These are phyloP conservation scores for Candida koratica DNA, from an alignment of 805 yeast species.

Conservation along the genomic window DNA sequence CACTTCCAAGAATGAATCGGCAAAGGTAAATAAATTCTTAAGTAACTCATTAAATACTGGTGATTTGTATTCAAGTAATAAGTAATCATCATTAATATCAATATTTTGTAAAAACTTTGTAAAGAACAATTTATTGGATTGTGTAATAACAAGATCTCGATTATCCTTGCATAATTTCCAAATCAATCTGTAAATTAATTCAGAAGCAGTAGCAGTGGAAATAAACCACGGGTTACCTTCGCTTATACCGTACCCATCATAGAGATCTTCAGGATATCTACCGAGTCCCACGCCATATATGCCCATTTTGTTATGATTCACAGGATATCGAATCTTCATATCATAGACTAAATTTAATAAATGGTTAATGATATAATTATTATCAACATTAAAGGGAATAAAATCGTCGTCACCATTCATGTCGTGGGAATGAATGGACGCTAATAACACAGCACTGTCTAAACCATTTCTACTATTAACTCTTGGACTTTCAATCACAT, in stretches of 20 bases:
- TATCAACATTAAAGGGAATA: slow-evolving; percentile 62
- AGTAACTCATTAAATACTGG: slow-evolving; percentile 46
- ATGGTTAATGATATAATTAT: slow-evolving; percentile 57
- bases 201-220: slow-evolving; percentile 66
- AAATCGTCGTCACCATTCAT: slow-evolving; percentile 27
- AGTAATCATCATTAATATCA: slow-evolving; percentile 17
- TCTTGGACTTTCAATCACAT: slow-evolving; percentile 67
- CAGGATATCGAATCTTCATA: slow-evolving; percentile 73
- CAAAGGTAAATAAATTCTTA: slow-evolving; percentile 46
- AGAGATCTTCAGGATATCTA: slow-evolving; percentile 88
- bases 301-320: slow-evolving; percentile 52
- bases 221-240: slow-evolving; percentile 96
- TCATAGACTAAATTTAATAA: slow-evolving; percentile 57
- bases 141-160: slow-evolving; percentile 43
- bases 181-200: slow-evolving; percentile 54
- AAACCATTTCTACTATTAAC: slow-evolving; percentile 60
- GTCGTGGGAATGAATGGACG: slow-evolving; percentile 45
- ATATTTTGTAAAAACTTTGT: slow-evolving; percentile 26
- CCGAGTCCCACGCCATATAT: slow-evolving; percentile 69
- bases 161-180: slow-evolving; percentile 37
- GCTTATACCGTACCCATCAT: slow-evolving; percentile 66
- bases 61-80: slow-evolving; percentile 35
- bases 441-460: slow-evolving; percentile 72
- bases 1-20: slow-evolving; percentile 64
- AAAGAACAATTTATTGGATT: slow-evolving; percentile 27